These are phyloP conservation scores for Penicillium sp. DNA, from an alignment of 2,329 filamentous ascomycete genomes.

Conservation along the genomic window DNA sequence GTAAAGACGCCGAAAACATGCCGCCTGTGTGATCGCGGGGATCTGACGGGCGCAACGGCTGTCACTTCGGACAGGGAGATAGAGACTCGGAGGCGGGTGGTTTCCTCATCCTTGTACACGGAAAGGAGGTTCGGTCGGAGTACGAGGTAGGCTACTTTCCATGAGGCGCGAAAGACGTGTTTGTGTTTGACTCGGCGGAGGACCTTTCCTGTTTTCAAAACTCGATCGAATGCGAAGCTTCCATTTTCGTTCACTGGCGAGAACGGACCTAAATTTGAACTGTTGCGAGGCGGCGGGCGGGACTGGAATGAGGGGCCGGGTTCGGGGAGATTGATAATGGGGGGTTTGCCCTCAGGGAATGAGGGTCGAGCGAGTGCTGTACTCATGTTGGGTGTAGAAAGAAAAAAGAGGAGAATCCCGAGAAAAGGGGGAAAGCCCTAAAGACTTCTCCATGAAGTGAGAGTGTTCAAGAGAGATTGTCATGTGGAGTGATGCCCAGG, in stretches of 20 bases:
- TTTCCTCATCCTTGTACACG: conserved; percentile 87
- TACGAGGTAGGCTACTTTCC: conserved; percentile 87
- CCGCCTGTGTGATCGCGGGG: conserved; percentile 79
- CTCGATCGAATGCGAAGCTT: conserved; percentile 91
- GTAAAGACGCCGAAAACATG: conserved; percentile 93
- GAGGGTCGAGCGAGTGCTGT: conserved; percentile 23
- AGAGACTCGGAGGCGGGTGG: conserved; percentile 84
- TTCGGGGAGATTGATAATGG: conserved; percentile 29
- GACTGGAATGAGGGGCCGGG: conserved; percentile 25
- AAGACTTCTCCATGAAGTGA: conserved; percentile 3
- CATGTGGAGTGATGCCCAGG: conserved; percentile 1
- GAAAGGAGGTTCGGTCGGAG: conserved; percentile 85
- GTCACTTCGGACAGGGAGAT: conserved; percentile 86
- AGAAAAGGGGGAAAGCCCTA: conserved; percentile 7
- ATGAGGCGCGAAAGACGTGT: conserved; percentile 74
- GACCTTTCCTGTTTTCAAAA: conserved; percentile 83
- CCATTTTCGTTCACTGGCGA: conserved; percentile 92
- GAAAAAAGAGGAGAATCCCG: background rate
- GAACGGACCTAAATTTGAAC: conserved; percentile 58
- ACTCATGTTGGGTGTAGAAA: conserved; percentile 21
- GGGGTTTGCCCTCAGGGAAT: conserved; percentile 24
- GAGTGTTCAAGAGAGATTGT: background rate
- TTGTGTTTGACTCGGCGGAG: conserved; percentile 90
- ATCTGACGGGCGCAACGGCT: conserved; percentile 81
- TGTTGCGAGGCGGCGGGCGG: conserved; percentile 31